Conservation (phyloP, 2,329 filamentous ascomycete genomes). For the Monilinia polystroma region DNA sequence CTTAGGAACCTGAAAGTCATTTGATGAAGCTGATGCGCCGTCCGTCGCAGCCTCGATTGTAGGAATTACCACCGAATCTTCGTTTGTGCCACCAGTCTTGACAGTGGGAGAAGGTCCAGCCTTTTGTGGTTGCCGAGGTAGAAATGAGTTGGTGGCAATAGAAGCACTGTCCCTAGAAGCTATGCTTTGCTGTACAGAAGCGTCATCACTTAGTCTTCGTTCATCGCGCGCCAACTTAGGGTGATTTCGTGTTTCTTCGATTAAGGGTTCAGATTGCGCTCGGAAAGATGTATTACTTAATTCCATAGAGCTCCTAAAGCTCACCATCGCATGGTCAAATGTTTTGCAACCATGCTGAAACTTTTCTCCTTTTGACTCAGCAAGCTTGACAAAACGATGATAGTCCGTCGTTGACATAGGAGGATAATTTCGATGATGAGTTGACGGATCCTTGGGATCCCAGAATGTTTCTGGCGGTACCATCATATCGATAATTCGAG, state of each 20-base stretch:
- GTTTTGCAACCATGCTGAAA: constrained; percentile 56
- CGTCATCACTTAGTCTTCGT: constrained; percentile 29
- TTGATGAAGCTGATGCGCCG: constrained; percentile 23
- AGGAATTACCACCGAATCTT: neutral
- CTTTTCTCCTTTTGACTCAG: constrained; percentile 50
- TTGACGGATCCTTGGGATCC: constrained; percentile 52
- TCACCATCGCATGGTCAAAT: constrained; percentile 37
- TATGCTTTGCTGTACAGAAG: constrained; percentile 10
- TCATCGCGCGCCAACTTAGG: constrained; percentile 38
- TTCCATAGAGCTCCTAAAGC: constrained; percentile 35
- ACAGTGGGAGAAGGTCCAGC: neutral
- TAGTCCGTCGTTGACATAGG: constrained; percentile 62
- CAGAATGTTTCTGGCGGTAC: constrained; percentile 59
- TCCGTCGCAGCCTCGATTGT: neutral
- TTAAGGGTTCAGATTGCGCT: constrained; percentile 35
- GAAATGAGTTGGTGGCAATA: constrained; percentile 23
- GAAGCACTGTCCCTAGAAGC: constrained; percentile 22
- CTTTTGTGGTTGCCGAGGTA: constrained; percentile 17
- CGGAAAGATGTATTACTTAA: constrained; percentile 26
- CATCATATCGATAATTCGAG: constrained; percentile 57
- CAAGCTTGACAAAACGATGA: constrained; percentile 54
- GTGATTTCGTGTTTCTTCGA: constrained; percentile 31
- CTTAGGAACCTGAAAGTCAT: constrained; percentile 41
- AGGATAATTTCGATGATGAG: constrained; percentile 62
- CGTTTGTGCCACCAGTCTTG: neutral